Conservation (phyloP, 768 basidiomycete species). For the Paxillus involutus region DNA sequence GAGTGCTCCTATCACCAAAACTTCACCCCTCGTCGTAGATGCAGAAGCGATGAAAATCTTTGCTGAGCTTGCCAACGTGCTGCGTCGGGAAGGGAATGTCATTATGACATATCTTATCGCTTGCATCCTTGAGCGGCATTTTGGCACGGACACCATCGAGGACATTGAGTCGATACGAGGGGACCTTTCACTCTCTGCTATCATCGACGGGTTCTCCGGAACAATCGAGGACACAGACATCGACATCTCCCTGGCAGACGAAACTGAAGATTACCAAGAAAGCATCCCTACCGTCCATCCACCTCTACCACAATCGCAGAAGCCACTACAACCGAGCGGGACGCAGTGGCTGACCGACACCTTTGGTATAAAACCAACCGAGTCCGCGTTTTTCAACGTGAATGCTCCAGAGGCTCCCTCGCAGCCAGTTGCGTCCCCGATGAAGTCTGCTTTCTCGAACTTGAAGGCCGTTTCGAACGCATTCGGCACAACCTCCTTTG, state of each 20-base stretch:
- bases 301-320: slow-evolving; percentile 1
- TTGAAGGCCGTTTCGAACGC: slow-evolving; percentile 33
- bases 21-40: slow-evolving; percentile 62
- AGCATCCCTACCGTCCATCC: neutral
- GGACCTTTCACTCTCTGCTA: slow-evolving; percentile 53
- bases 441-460: slow-evolving; percentile 35
- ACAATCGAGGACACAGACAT: slow-evolving; percentile 23
- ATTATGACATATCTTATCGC: slow-evolving; percentile 87
- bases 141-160: slow-evolving; percentile 78
- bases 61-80: slow-evolving; percentile 55
- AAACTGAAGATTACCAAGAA: slow-evolving; percentile 19
- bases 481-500: slow-evolving; percentile 31
- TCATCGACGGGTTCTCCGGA: slow-evolving; percentile 63
- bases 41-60: slow-evolving; percentile 65
- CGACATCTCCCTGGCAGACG: slow-evolving; percentile 22
- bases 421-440: slow-evolving; percentile 12
- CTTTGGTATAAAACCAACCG: slow-evolving; percentile 28
- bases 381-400: slow-evolving; percentile 19
- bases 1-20: slow-evolving; percentile 74
- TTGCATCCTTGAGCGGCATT: slow-evolving; percentile 84
- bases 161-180: slow-evolving; percentile 68
- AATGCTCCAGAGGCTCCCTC: slow-evolving; percentile 9
- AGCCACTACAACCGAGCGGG: slow-evolving; percentile 25
- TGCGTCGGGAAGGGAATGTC: slow-evolving; percentile 62
- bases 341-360: slow-evolving; percentile 34